Evolutionary conservation across 768 basidiomycete species (phyloP), one percentile per base, ranked within the genome.

Genomic region (Lepiota venenata): DNA sequence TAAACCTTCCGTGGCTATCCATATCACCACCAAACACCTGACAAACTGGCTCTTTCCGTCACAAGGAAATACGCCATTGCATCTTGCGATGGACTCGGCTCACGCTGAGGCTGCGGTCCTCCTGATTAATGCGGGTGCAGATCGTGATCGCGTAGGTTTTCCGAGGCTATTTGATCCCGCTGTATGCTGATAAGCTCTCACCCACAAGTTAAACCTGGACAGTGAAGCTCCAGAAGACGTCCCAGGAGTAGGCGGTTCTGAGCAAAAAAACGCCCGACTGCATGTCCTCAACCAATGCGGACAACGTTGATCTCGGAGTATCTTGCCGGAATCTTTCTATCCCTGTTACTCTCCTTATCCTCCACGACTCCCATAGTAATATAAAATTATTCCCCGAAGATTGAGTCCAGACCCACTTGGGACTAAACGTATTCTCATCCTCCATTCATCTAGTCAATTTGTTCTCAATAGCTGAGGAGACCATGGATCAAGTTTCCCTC

Each of bases 31-130:
- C 47, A 52, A 25, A 58, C 45, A 58, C 45, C 20, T 41, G 58
- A 52, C 37, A 47, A 60, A 57, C 62, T 57, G 52, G 37, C 55
- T 58, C 38, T 58, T 52, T 48, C 39, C 45, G 15, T 54, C 25
- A 56, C 46, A 91, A 25, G 95, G 96, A 47, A 97, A 98, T 65
- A 98, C 97, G 1, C 93, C 97, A 2, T 74, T 99, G 36, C 97
- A 99, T 76, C 82, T 99, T 29, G 95, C 96, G 15, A 89, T 99
- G 87, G 96, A 99, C 63, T 93, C 91, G 50, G 96, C 87, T 15
- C 91, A 98, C 65, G 96, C 91, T 12, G 87, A 93, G 65, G 89
- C 85, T 14, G 96, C 96, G 9, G 89, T 93, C 2, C 68, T 89
- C 47, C 78, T 99, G 47, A 96, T 99, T 56, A 92, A 96, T 66